Percentiles rank a stretch among this genome's conserved stretches.
phyloP scores from a whole-genome alignment of 1,139 yeast species.

The Geotrichum reessii region DNA sequence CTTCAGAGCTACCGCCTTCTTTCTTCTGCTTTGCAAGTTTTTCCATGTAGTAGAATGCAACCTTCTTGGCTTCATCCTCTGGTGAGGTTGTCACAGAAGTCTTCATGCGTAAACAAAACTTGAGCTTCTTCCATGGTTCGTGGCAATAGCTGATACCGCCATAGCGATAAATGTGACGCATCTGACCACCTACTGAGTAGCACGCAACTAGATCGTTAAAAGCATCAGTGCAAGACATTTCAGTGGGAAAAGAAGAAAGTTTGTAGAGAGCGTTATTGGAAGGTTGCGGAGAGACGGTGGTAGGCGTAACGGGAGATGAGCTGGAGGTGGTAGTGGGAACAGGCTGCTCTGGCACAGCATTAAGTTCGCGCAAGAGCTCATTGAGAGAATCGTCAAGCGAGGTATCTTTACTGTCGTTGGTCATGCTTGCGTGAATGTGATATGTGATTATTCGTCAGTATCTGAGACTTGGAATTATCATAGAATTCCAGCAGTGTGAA shows the following conservation, averaged over 20 bases:
- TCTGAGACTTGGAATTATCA: too few relatives aligned
- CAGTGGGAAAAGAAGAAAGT: slow-evolving; percentile 33
- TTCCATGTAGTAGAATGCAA: slow-evolving; percentile 67
- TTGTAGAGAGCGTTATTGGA: slow-evolving; percentile 11
- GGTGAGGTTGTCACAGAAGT: slow-evolving; percentile 41
- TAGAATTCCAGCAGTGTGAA: too few relatives aligned
- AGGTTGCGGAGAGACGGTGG: not conserved
- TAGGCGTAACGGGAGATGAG: not conserved
- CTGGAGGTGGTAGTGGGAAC: not conserved
- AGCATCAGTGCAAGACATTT: slow-evolving; percentile 69
- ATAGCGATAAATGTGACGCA: slow-evolving; percentile 72
- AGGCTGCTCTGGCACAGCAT: slow-evolving; percentile 3
- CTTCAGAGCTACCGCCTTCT: slow-evolving; percentile 62
- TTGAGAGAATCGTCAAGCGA: slow-evolving; percentile 20
- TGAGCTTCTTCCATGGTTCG: slow-evolving; percentile 64
- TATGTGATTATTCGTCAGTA: not conserved
- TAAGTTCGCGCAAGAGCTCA: slow-evolving; percentile 22
- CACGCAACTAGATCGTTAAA: slow-evolving; percentile 82
- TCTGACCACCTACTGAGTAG: slow-evolving; percentile 85
- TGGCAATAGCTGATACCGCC: slow-evolving; percentile 72
- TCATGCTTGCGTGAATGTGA: not conserved
- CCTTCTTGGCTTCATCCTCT: slow-evolving; percentile 43
- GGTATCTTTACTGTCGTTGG: slow-evolving; percentile 1
- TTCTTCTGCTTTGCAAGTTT: slow-evolving; percentile 53
- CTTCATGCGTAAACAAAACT: slow-evolving; percentile 68